Conservation (phyloP, 2,329 filamentous ascomycete genomes). For the Cryphonectria parasitica region DNA sequence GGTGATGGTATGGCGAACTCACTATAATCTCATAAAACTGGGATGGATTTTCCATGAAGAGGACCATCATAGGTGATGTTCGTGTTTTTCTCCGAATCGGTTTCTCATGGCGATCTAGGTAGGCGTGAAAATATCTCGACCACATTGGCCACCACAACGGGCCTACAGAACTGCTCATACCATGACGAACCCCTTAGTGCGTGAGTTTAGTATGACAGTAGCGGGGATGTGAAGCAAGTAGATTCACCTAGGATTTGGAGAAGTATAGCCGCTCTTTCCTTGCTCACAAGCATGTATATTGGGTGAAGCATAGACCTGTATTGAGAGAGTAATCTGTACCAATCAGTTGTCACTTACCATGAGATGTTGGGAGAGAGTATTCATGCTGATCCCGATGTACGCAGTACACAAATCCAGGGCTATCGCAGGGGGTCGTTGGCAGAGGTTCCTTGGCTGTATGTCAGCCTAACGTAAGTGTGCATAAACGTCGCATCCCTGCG, state of each 20-base stretch:
- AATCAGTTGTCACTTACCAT: background rate
- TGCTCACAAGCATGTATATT: background rate
- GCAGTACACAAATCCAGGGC: background rate
- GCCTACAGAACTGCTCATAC: background rate
- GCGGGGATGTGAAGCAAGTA: background rate
- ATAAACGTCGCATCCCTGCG: slow-evolving; percentile 2
- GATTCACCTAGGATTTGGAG: background rate
- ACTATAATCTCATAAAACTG: background rate
- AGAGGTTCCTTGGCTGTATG: background rate
- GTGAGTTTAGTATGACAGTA: background rate
- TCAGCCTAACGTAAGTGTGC: slow-evolving; percentile 6
- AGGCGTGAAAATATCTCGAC: background rate
- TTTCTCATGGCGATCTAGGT: background rate
- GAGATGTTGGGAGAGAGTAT: background rate
- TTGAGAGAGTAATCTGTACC: background rate
- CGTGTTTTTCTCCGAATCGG: background rate
- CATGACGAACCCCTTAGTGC: background rate
- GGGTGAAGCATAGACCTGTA: background rate
- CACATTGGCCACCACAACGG: background rate
- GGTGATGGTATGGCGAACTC: background rate
- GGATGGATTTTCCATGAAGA: background rate
- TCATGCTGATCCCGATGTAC: background rate
- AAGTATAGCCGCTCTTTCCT: background rate
- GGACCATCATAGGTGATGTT: background rate
- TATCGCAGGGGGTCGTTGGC: background rate